Percentiles rank a stretch among this genome's conserved stretches.
Evolutionary conservation across 192 early-diverging fungal species (phyloP).

Genomic region (Phlyctochytrium planicorne): DNA sequence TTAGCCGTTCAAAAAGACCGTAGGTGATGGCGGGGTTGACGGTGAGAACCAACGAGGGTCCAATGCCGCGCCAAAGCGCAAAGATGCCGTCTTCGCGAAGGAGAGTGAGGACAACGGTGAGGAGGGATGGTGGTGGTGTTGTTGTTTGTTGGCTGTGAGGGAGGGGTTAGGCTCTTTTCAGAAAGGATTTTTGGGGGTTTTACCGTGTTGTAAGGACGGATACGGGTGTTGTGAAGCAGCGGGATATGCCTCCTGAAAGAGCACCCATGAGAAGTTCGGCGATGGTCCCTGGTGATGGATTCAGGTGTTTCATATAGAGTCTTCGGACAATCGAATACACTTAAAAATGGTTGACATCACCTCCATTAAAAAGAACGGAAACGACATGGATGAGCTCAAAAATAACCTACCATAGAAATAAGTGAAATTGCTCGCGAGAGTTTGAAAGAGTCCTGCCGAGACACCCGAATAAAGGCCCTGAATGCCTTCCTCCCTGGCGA

Average conservation of each 20-base stretch:
- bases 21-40: conserved; percentile 95
- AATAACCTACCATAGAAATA: conserved; percentile 46
- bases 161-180: neutral
- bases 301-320: conserved; percentile 1
- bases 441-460: conserved; percentile 68
- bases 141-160: conserved; percentile 74
- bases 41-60: conserved; percentile 85
- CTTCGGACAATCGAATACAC: conserved; percentile 34
- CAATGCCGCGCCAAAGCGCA: conserved; percentile 87
- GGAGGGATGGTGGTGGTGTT: conserved; percentile 55
- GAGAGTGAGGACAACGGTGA: conserved; percentile 64
- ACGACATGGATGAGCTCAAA: neutral
- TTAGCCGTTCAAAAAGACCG: conserved; percentile 82
- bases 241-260: conserved; percentile 81
- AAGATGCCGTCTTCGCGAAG: conserved; percentile 71
- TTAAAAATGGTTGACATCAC: neutral
- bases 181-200: neutral
- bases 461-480: conserved; percentile 85
- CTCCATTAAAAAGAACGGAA: neutral
- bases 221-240: conserved; percentile 85
- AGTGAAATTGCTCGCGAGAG: conserved; percentile 41
- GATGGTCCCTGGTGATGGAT: conserved; percentile 63
- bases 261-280: conserved; percentile 87
- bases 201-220: conserved; percentile 80
- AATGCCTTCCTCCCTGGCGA: conserved; percentile 59